These are phyloP conservation scores for Whalleya microplaca DNA, from an alignment of 2,329 filamentous ascomycete genomes.

Conservation along the genomic window DNA sequence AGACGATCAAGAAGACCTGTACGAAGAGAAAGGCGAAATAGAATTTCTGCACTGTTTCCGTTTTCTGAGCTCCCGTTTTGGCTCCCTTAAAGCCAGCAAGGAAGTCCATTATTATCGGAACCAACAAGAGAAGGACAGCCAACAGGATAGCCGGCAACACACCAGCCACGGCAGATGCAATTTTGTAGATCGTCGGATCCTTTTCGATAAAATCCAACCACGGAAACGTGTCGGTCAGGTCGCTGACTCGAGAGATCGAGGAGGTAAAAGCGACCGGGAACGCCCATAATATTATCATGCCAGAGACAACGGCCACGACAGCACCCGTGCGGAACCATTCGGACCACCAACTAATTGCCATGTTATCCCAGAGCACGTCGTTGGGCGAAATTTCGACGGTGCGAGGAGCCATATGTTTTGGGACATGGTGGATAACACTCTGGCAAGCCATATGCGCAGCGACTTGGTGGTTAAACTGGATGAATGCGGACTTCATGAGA, in stretches of 20 bases:
- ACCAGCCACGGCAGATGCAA: constrained; percentile 74
- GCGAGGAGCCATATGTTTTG: constrained; percentile 90
- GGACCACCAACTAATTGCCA: constrained; percentile 95
- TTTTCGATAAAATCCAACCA: constrained; percentile 74
- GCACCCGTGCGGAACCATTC: constrained; percentile 73
- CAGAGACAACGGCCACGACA: constrained; percentile 67
- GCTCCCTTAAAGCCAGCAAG: constrained; percentile 76
- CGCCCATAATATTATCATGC: constrained; percentile 86
- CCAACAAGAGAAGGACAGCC: constrained; percentile 74
- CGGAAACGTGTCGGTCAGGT: constrained; percentile 64
- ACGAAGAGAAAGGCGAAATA: constrained; percentile 96
- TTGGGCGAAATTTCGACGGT: constrained; percentile 91
- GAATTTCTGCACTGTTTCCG: constrained; percentile 85
- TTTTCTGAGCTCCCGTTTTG: constrained; percentile 78
- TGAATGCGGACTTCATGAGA: constrained; percentile 93
- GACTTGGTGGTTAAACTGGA: constrained; percentile 98
- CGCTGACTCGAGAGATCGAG: constrained; percentile 75
- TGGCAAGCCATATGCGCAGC: constrained; percentile 99
- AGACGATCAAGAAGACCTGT: constrained; percentile 92
- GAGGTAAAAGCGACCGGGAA: constrained; percentile 90
- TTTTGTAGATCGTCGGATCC: constrained; percentile 62
- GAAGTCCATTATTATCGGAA: constrained; percentile 78
- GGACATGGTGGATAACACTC: constrained; percentile 85
- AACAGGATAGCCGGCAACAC: constrained; percentile 80
- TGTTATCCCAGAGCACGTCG: constrained; percentile 96